Base-by-base conservation (phyloP, 345 rosid species). In the Sonneratia caseolaris region DNA sequence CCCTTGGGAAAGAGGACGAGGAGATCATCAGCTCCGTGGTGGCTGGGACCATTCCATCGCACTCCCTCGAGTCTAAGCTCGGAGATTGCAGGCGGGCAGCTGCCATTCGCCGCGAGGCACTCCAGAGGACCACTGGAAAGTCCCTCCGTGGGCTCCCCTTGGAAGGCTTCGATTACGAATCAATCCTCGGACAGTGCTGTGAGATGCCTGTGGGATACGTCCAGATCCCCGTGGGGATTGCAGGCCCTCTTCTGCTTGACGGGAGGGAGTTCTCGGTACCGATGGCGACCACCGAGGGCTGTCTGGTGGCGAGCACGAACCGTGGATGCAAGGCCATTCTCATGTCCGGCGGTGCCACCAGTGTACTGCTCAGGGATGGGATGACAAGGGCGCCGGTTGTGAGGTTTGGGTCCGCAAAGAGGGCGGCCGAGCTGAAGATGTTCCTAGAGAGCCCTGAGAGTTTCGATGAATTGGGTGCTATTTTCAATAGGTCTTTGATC, bases 261-360 rank as follows among this genome's bases (percentile, higher is more conserved):
- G 91, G 89, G 72, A 62, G n/a, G 16, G 91, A 85, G 84, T 84
- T 68, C 73, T 76, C 84, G 7, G 82, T 89, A 72, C 94, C 94
- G 18, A 87, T 89, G 94, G 94, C 94, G 12, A 89, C 94, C 3
- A 89, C 94, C 1, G 94, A 89, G 77, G 93, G 94, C 10, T 84
- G 88, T 66, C 78, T 89, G 89, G 88, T 89, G 69, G 94, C 94
- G 7, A 89, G 94, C 72, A 74, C 91, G 1, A 89, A 89, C 68
- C 79, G 94, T 76, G 94, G 94, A 35, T 89, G 91, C 56, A 89
- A 89, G 76, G 94, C 94, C n/a, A 89, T 89, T 51, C 73, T 80
- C 49, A 53, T 77, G 70, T 89, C 86, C 3, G 91, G 89, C 37
- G 91, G 94, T 14, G 94, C 91, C 4, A 69, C 69, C 36, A 79